phyloP scores from a whole-genome alignment of 805 yeast species.

The Kregervanrija delftensis region DNA sequence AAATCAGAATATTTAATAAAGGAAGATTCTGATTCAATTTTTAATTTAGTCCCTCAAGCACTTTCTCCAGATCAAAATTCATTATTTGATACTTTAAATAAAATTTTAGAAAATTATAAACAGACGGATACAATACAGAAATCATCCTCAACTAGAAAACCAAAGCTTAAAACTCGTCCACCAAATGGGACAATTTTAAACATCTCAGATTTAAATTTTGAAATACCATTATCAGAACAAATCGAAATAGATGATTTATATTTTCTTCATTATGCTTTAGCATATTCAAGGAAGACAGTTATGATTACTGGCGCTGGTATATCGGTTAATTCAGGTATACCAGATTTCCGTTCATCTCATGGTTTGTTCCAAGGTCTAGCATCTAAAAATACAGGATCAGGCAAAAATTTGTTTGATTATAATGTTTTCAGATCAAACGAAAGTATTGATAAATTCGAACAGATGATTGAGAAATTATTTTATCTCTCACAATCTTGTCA shows the following conservation, averaged over 20 bases:
- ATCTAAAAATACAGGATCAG: constrained; percentile 34
- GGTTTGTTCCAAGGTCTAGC: constrained; percentile 63
- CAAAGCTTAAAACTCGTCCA: constrained; percentile 41
- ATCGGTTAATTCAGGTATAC: constrained; percentile 87
- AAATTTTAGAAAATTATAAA: too few species aligned
- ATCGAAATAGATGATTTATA: constrained; percentile 35
- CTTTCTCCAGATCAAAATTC: too few species aligned
- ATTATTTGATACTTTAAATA: too few species aligned
- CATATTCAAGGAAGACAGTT: constrained; percentile 50
- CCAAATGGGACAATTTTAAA: constrained; percentile 37
- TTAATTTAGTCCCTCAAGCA: too few species aligned
- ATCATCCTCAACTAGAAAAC: constrained; percentile 29
- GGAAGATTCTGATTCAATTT: too few species aligned
- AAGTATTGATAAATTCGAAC: constrained; percentile 60
- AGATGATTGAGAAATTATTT: constrained; percentile 61
- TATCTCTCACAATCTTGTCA: constrained; percentile 43
- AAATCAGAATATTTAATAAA: too few species aligned
- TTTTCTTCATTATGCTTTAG: constrained; percentile 45
- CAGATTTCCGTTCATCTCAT: constrained; percentile 64
- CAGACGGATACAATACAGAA: too few species aligned
- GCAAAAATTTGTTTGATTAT: constrained; percentile 66
- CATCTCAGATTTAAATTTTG: constrained; percentile 23
- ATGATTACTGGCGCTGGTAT: constrained; percentile 86
- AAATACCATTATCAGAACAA: constrained; percentile 26
- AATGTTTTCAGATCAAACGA: constrained; percentile 62